Base-by-base conservation (phyloP, 306 rosid genomes). In the Cicer judaicum region DNA sequence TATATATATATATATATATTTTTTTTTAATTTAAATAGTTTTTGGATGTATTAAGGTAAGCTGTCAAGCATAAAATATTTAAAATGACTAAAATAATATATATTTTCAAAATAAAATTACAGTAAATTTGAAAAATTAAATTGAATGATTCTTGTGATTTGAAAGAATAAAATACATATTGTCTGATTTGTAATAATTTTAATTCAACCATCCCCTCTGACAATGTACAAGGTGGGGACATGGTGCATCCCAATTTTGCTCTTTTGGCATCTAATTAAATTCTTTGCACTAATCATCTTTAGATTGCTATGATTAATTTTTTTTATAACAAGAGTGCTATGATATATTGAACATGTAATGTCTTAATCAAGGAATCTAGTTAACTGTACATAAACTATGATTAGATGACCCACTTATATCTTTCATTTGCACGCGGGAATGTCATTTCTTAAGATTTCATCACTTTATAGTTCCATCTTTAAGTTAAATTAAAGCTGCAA, bases 391-490 rank as follows among this genome's bases (percentile, higher is more conserved):
- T 79, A 75, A 86, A 77, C 88, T 85, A 85, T 77, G 91, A 83
- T 82, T 83, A 81, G 73, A 54, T 75, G 80, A 82, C 90, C 91
- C 91, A 84, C 88, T 77, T 7, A 50, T 78, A 53, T 79, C 69
- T 81, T 79, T 66, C 76, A 78, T 53, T 84, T 78, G 97, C 96
- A 88, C 90, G 93, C 93, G 87, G 81, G 81, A 72, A 78, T 70
- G 83, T 85, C 89, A 80, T 83, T 62, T 89, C 90, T 66, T 76
- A 79, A 83, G 85, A 81, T 82, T 83, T 73, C 80, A 74, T 70
- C 78, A 74, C 86, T 82, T 77, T 71, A 55, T 59, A 82, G 77
- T 71, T 77, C 43, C 55, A 72, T 73, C 80, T 73, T 83, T 77
- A 64, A 47, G 76, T 71, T 55, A 73, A 73, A 66, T 81, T 72